Percentiles rank a stretch among this genome's conserved stretches.
Evolutionary conservation across 768 basidiomycete genomes (phyloP).

Genomic region (Gautieria morchelliformis): DNA sequence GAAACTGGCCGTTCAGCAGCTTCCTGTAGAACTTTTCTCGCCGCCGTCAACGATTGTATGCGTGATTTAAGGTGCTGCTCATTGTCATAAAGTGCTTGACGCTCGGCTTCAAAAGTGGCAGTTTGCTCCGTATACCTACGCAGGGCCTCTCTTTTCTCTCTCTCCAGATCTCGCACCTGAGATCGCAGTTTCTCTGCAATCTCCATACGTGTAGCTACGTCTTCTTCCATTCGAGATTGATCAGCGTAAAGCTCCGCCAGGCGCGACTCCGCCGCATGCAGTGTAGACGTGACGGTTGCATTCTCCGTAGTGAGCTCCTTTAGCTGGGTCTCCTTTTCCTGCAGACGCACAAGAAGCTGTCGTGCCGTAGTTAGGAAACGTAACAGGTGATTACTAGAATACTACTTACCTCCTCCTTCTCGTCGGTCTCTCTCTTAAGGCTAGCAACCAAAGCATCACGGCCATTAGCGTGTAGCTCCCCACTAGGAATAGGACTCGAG

Average conservation of each 20-base stretch:
- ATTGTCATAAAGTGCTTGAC: slow-evolving; percentile 87
- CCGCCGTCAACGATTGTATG: slow-evolving; percentile 68
- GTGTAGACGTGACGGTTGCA: slow-evolving; percentile 49
- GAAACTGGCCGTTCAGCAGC: slow-evolving; percentile 21
- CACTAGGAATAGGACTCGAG: slow-evolving; percentile 26
- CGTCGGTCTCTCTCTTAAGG: slow-evolving; percentile 68
- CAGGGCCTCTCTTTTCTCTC: slow-evolving; percentile 75
- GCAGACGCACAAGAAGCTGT: slow-evolving; percentile 69
- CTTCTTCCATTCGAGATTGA: slow-evolving; percentile 71
- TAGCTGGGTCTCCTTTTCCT: slow-evolving; percentile 71
- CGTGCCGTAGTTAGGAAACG: slow-evolving; percentile 6
- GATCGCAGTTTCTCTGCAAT: slow-evolving; percentile 72
- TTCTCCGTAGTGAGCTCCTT: slow-evolving; percentile 53
- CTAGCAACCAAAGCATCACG: slow-evolving; percentile 49
- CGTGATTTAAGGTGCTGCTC: slow-evolving; percentile 90
- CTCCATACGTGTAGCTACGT: slow-evolving; percentile 73
- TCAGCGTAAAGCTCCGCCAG: slow-evolving; percentile 74
- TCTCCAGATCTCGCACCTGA: slow-evolving; percentile 80
- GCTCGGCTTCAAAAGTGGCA: slow-evolving; percentile 84
- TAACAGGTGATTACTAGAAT: neutral
- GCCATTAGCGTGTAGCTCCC: slow-evolving; percentile 31
- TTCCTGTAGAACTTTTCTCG: slow-evolving; percentile 37
- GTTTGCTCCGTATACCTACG: slow-evolving; percentile 87
- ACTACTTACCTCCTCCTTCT: slow-evolving; percentile 63
- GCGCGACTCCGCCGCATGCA: slow-evolving; percentile 61